Evolutionary conservation across 768 basidiomycete species (phyloP), one percentile per base, ranked within the genome.

Genomic region (Hypsizygus marmoreus): DNA sequence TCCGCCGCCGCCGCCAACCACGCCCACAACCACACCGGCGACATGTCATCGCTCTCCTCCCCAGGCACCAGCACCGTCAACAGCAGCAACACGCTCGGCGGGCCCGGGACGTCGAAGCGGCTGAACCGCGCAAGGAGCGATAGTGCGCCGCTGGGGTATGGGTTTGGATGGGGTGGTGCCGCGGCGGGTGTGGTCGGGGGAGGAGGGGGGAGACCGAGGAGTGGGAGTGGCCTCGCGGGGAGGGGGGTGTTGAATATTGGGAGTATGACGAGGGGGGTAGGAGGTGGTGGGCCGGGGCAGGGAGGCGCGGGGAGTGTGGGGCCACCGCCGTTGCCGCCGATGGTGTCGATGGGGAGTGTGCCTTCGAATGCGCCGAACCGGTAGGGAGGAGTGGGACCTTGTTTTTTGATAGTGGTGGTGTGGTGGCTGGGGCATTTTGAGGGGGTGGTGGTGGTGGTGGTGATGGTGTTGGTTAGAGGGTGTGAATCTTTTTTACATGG

Each of bases 91-190:
- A n/a, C n/a, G n/a, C n/a, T n/a, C n/a, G n/a, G n/a, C n/a, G n/a
- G 13, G 33, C n/a, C 30, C 36, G 25, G 49, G 67, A n/a, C n/a
- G n/a, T n/a, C n/a, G 49, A 74, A 75, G 64, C 74, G 73, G 60
- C 58, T 70, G 37, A 71, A 74, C 40, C 72, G 84, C n/a, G 83
- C 83, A 24, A 65, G 84, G 56, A 85, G 83, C 56, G 84, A 87
- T 56, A 81, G 79, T 24, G 80, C 85, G 13, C 85, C 85, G 29
- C 63, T 87, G 25, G 83, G 83, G 32, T 82, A 82, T 57, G 75
- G 63, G 36, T 55, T 64, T 35, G 68, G 56, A 10, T 58, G 52
- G 53, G 47, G 54, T 28, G 42, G 57, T 51, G 33, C 48, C 58
- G 43, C 38, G 16, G 13, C 19, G 53, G 64, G 71, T n/a, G n/a